Percentiles rank a stretch among this genome's conserved stretches.
phyloP scores from a whole-genome alignment of 176 grass and related monocot species.

The Eleusine coracana region DNA sequence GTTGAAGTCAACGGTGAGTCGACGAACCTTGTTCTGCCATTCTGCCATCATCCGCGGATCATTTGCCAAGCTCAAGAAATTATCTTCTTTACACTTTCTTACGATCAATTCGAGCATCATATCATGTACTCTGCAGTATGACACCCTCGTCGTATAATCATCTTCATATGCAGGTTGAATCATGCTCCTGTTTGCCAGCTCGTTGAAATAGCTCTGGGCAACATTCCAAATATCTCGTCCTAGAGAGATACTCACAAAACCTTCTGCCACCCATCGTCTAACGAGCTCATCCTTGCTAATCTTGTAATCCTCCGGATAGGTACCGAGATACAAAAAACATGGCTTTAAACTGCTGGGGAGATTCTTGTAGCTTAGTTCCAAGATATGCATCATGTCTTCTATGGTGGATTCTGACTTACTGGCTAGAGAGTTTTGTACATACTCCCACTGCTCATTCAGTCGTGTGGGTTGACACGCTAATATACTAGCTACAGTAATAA shows the following conservation, averaged over 20 bases:
- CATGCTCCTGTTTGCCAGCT: slow-evolving; percentile 41
- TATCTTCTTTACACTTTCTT: slow-evolving; percentile 33
- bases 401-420: not conserved
- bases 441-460: not conserved
- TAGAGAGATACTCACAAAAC: slow-evolving; percentile 18
- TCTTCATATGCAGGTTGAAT: slow-evolving; percentile 17
- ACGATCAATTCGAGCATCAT: slow-evolving; percentile 37
- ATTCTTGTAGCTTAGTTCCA: slow-evolving; percentile 30
- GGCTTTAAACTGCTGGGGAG: slow-evolving; percentile 26
- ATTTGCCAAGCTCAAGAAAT: slow-evolving; percentile 13
- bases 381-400: slow-evolving; percentile 8
- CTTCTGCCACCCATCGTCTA: slow-evolving; percentile 48
- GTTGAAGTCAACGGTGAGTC: not conserved
- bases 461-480: slow-evolving; percentile 12
- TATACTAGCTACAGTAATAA: slow-evolving; percentile 26
- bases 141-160: not conserved
- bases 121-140: slow-evolving; percentile 28
- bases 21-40: not conserved
- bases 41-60: not conserved
- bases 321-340: slow-evolving; percentile 46
- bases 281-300: slow-evolving; percentile 18
- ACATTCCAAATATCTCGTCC: slow-evolving; percentile 9
- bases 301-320: slow-evolving; percentile 26
- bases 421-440: not conserved
- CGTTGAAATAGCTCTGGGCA: slow-evolving; percentile 24